Evolutionary conservation across 2,329 filamentous ascomycete species (phyloP).

Genomic region (Reticulascus tulasneorum): DNA sequence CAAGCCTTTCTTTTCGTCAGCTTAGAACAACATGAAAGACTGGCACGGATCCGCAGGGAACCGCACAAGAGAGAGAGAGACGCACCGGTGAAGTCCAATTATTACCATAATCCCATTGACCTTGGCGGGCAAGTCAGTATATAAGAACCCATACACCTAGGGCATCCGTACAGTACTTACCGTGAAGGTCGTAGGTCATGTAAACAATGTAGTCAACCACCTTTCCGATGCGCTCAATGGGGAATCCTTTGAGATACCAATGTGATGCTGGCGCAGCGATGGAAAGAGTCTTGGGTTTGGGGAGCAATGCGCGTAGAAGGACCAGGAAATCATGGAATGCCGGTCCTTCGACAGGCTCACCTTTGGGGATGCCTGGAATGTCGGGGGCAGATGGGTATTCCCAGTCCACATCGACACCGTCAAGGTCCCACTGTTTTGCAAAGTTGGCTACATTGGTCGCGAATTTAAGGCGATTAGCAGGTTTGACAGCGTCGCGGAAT

Average conservation of each 20-base stretch:
- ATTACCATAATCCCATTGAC: conserved; percentile 21
- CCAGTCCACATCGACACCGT: conserved; percentile 36
- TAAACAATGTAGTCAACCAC: conserved; percentile 29
- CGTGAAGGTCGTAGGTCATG: conserved; percentile 31
- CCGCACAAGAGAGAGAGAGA: no score
- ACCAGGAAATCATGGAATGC: conserved; percentile 28
- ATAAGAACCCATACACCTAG: no score
- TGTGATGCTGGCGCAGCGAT: conserved; percentile 34
- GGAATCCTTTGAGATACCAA: conserved; percentile 34
- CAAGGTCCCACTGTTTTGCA: conserved; percentile 31
- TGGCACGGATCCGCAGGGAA: no score
- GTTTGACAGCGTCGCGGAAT: conserved; percentile 27
- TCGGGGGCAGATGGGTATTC: conserved; percentile 33
- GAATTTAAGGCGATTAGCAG: conserved; percentile 33
- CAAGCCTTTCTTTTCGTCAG: no score
- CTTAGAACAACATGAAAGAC: no score
- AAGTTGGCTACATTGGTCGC: conserved; percentile 32
- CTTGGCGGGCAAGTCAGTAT: no score
- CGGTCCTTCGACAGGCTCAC: conserved; percentile 17
- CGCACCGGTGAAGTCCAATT: conserved; percentile 18
- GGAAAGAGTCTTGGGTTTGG: conserved; percentile 23
- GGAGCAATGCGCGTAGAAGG: conserved; percentile 8
- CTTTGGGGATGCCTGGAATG: conserved; percentile 27
- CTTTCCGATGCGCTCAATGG: conserved; percentile 25
- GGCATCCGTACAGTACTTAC: no score